phyloP scores from a whole-genome alignment of 345 rosid genomes.

The Salix caprea region DNA sequence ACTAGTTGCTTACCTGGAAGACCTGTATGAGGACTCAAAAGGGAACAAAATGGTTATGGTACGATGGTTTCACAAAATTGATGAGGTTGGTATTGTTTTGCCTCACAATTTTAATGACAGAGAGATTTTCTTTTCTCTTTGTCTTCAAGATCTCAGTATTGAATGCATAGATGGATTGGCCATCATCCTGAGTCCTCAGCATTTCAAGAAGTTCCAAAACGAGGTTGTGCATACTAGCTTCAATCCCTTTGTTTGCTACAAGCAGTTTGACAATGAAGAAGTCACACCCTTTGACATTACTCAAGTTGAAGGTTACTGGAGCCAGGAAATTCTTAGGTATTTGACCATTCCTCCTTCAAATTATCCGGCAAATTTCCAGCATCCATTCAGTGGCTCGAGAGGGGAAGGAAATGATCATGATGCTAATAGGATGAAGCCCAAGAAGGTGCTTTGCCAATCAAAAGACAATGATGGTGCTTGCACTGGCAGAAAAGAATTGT shows the following conservation, averaged over 20 bases:
- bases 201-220: constrained; percentile 48
- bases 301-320: constrained; percentile 71
- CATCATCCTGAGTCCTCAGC: constrained; percentile 68
- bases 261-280: constrained; percentile 52
- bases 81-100: constrained; percentile 70
- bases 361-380: constrained; percentile 19
- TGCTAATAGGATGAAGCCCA: constrained; percentile 34
- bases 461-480: constrained; percentile 22
- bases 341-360: constrained; percentile 27
- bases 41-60: constrained; percentile 71
- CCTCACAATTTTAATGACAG: constrained; percentile 55
- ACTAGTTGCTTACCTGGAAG: constrained; percentile 76
- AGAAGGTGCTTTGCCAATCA: constrained; percentile 41
- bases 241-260: constrained; percentile 58
- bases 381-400: constrained; percentile 12
- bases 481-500: constrained; percentile 16
- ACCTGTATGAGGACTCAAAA: constrained; percentile 70
- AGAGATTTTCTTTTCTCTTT: constrained; percentile 81
- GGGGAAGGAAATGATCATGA: constrained; percentile 24
- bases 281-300: constrained; percentile 64
- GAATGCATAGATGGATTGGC: constrained; percentile 91
- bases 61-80: constrained; percentile 91
- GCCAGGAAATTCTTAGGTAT: constrained; percentile 50
- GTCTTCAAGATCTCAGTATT: constrained; percentile 80
- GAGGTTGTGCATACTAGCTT: constrained; percentile 24